Evolutionary conservation across 192 early-diverging fungal genomes (phyloP).

Genomic region (Radiomyces spectabilis): DNA sequence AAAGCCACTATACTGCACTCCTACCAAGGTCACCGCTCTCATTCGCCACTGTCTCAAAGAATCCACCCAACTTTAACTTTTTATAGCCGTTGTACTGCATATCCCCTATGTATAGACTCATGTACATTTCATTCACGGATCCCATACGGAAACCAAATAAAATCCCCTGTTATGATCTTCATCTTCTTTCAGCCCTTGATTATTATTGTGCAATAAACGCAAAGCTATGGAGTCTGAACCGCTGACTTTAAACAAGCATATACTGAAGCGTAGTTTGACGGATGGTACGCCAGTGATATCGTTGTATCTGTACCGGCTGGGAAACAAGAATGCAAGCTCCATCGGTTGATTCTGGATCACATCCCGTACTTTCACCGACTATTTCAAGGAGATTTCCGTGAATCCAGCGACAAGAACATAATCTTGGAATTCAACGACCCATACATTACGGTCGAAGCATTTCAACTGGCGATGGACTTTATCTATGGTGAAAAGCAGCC

Average conservation of each 20-base stretch:
- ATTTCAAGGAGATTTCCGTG: conserved; percentile 39
- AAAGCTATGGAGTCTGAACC: too few relatives aligned
- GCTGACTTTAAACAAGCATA: too few relatives aligned
- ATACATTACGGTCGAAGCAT: conserved; percentile 40
- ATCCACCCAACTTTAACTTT: too few relatives aligned
- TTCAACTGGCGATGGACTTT: conserved; percentile 39
- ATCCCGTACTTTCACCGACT: conserved; percentile 40
- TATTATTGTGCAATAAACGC: too few relatives aligned
- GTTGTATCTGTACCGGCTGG: conserved; percentile 30
- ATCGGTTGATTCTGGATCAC: conserved; percentile 44
- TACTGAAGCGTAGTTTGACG: conserved; percentile 35
- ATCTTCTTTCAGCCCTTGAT: too few relatives aligned
- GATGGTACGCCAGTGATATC: conserved; percentile 44
- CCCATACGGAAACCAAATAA: too few relatives aligned
- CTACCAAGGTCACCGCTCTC: conserved; percentile 4
- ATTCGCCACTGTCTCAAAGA: conserved; percentile 7
- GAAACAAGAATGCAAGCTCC: conserved; percentile 38
- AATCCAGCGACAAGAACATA: conserved; percentile 18
- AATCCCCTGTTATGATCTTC: too few relatives aligned
- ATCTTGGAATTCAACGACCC: conserved; percentile 39
- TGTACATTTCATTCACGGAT: too few relatives aligned
- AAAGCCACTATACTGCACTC: conserved; percentile 1
- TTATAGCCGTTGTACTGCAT: too few relatives aligned
- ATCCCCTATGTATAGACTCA: too few relatives aligned
- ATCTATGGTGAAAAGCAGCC: conserved; percentile 40